These are phyloP conservation scores for Boeremia lycopersici DNA, from an alignment of 2,329 filamentous ascomycete genomes.

Conservation along the genomic window DNA sequence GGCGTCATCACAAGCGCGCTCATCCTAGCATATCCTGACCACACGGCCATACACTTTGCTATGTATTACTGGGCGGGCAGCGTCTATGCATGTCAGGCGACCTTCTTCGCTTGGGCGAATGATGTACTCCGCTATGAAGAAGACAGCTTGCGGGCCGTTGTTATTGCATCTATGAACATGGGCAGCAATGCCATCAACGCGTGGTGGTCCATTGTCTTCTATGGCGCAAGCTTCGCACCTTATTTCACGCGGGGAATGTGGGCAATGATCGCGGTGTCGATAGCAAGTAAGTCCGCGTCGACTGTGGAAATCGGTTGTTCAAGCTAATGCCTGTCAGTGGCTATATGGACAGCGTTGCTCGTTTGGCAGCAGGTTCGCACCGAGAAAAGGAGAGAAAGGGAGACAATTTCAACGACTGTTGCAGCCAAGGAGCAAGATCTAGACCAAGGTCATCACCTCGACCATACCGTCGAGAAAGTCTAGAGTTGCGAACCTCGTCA, in stretches of 20 bases:
- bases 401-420: conserved; percentile 7
- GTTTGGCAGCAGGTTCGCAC: conserved; percentile 53
- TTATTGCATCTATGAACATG: conserved; percentile 75
- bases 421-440: conserved; percentile 16
- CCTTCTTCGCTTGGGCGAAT: conserved; percentile 78
- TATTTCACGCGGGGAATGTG: conserved; percentile 74
- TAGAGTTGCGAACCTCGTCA: not conserved
- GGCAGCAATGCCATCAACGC: conserved; percentile 72
- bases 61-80: conserved; percentile 74
- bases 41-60: conserved; percentile 63
- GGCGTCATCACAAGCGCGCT: conserved; percentile 67
- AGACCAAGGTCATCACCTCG: conserved; percentile 9
- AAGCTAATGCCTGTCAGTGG: conserved; percentile 44
- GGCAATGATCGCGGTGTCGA: conserved; percentile 71
- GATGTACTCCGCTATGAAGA: conserved; percentile 70
- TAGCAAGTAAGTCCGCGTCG: conserved; percentile 48
- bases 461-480: conserved; percentile 14
- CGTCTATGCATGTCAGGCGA: conserved; percentile 75
- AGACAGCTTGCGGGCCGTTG: conserved; percentile 66
- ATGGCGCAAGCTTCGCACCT: conserved; percentile 69
- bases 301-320: not conserved
- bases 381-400: conserved; percentile 42
- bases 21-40: conserved; percentile 60
- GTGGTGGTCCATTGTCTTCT: conserved; percentile 77
- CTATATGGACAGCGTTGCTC: conserved; percentile 63